Evolutionary conservation across 345 rosid genomes (phyloP).

Genomic region (Acer negundo): DNA sequence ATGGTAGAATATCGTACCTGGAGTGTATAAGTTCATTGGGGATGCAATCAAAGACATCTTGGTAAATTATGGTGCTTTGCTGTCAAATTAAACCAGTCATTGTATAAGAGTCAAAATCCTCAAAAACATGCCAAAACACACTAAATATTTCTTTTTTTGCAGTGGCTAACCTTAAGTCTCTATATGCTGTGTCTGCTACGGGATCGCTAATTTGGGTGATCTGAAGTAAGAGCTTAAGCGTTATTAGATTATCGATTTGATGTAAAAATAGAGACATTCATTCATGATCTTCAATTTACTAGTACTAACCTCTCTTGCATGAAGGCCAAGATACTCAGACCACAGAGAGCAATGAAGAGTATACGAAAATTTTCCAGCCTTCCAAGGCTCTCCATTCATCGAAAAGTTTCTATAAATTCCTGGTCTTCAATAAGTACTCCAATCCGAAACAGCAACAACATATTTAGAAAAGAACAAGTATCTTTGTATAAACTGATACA

Average conservation of each 20-base stretch:
- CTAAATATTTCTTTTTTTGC: conserved; percentile 30
- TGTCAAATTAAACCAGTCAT: conserved; percentile 20
- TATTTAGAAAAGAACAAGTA: background rate
- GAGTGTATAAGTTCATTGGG: conserved; percentile 72
- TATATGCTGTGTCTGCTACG: conserved; percentile 56
- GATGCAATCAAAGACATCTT: conserved; percentile 79
- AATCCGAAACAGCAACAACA: conserved; percentile 47
- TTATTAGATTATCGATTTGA: background rate
- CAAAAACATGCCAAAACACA: background rate
- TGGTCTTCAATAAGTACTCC: conserved; percentile 85
- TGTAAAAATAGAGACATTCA: background rate
- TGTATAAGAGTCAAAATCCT: background rate
- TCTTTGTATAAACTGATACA: background rate
- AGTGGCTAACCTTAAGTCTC: conserved; percentile 67
- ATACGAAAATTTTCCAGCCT: conserved; percentile 75
- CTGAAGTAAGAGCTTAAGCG: conserved; percentile 34
- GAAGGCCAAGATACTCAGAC: conserved; percentile 90
- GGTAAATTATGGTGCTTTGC: conserved; percentile 64
- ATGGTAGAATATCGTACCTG: conserved; percentile 27
- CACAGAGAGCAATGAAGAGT: conserved; percentile 79
- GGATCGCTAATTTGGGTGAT: conserved; percentile 67
- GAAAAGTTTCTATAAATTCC: conserved; percentile 66
- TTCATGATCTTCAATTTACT: conserved; percentile 7
- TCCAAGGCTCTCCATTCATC: conserved; percentile 79
- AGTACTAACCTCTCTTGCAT: conserved; percentile 53